phyloP scores from a whole-genome alignment of 805 yeast genomes.

The Yamadazyma takamatsuzukensis region DNA sequence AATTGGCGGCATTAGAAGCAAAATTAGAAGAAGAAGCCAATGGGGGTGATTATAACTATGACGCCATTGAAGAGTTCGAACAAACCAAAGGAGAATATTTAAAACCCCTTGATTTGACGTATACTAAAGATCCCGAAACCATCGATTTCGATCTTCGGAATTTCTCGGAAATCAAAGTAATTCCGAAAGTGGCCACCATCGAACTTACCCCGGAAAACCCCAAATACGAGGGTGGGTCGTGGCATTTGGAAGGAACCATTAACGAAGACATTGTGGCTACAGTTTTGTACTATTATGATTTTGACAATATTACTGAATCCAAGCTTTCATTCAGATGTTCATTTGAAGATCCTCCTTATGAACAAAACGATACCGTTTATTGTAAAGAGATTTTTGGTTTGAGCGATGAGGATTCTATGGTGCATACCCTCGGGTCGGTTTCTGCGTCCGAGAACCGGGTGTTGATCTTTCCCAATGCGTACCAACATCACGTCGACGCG shows the following conservation, averaged over 20 bases:
- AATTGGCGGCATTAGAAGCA: slow-evolving; percentile 1
- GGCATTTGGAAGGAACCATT: slow-evolving; percentile 43
- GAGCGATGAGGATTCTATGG: slow-evolving; percentile 24
- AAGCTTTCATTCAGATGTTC: slow-evolving; percentile 25
- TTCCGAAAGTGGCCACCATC: slow-evolving; percentile 38
- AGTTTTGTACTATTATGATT: slow-evolving; percentile 36
- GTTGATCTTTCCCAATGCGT: slow-evolving; percentile 35
- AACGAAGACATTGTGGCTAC: slow-evolving; percentile 43
- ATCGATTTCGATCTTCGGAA: slow-evolving; percentile 1
- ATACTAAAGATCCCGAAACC: slow-evolving; percentile 7
- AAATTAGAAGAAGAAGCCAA: slow-evolving; percentile 7
- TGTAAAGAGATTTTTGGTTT: slow-evolving; percentile 25
- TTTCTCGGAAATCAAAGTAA: slow-evolving; percentile 28
- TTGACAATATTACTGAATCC: slow-evolving; percentile 35
- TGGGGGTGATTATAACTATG: slow-evolving; percentile 2
- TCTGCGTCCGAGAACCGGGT: slow-evolving; percentile 22
- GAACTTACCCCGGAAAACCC: slow-evolving; percentile 40
- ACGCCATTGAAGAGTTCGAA: neutral
- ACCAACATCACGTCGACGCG: slow-evolving; percentile 38
- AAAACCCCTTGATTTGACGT: slow-evolving; percentile 5
- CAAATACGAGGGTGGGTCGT: slow-evolving; percentile 34
- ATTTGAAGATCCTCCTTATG: slow-evolving; percentile 30
- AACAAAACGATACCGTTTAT: slow-evolving; percentile 27
- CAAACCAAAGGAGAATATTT: slow-evolving; percentile 7
- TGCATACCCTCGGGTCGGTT: slow-evolving; percentile 21